Conservation (phyloP, 73 alveolate genomes). For the Tetrahymena thermophila region DNA sequence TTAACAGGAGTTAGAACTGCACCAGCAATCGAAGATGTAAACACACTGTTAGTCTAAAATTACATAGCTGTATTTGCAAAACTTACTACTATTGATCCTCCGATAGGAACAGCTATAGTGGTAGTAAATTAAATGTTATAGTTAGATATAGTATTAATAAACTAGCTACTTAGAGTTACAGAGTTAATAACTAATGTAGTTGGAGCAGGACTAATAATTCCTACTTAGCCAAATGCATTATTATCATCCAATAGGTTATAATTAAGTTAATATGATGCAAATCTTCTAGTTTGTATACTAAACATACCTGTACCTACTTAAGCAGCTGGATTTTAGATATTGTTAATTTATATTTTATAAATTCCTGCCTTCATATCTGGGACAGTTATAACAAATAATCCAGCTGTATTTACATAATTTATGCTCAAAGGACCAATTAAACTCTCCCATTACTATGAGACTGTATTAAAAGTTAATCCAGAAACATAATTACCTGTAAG, state of each 20-base stretch:
- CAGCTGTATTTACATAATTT: background rate
- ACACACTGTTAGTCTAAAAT: background rate
- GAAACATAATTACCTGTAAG: background rate
- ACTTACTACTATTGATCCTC: background rate
- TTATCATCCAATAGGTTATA: slow-evolving; percentile 20
- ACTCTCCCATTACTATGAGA: background rate
- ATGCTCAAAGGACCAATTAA: background rate
- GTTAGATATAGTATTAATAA: background rate
- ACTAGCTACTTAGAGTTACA: background rate
- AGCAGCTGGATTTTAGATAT: slow-evolving; percentile 6
- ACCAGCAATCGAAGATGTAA: background rate
- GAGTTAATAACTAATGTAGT: background rate
- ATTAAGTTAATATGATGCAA: slow-evolving; percentile 12
- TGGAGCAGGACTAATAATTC: slow-evolving; percentile 6
- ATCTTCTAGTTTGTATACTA: slow-evolving; percentile 23
- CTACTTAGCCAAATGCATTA: slow-evolving; percentile 43
- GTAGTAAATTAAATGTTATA: slow-evolving; percentile 7
- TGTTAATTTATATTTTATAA: background rate
- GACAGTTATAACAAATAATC: slow-evolving; percentile 11
- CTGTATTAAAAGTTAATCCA: background rate
- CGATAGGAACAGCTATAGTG: slow-evolving; percentile 2
- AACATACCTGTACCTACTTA: slow-evolving; percentile 43
- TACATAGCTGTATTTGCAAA: background rate
- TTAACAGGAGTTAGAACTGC: background rate
- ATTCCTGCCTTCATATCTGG: slow-evolving; percentile 47